These are phyloP conservation scores for Nicotiana knightiana DNA, from an alignment of 257 asterid species.

Conservation along the genomic window DNA sequence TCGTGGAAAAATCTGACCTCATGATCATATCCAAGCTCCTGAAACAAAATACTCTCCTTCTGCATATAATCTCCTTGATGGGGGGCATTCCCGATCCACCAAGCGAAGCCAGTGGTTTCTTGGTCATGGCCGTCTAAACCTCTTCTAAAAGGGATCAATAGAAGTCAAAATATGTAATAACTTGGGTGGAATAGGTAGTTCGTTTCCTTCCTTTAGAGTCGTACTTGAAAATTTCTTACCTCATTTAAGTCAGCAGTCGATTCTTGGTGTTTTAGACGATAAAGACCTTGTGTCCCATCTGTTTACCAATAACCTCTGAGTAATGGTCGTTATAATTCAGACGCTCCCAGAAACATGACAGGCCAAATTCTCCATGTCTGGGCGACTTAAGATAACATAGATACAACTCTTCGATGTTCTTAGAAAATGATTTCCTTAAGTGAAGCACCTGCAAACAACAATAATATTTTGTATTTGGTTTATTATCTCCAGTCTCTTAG, in stretches of 20 bases:
- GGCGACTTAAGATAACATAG: slow-evolving; percentile 57
- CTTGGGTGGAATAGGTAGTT: too few relatives aligned
- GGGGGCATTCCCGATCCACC: background rate
- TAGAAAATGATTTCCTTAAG: slow-evolving; percentile 47
- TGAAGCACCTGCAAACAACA: slow-evolving; percentile 52
- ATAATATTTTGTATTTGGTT: slow-evolving; percentile 13
- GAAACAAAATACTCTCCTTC: background rate
- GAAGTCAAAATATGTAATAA: too few relatives aligned
- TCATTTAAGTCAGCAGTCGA: too few relatives aligned
- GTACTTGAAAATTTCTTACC: too few relatives aligned
- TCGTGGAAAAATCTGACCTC: background rate
- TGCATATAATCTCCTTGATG: background rate
- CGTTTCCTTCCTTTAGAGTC: too few relatives aligned
- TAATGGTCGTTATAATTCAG: slow-evolving; percentile 69
- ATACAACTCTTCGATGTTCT: slow-evolving; percentile 60
- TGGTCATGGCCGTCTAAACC: too few relatives aligned
- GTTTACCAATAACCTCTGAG: slow-evolving; percentile 38
- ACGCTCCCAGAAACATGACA: slow-evolving; percentile 75
- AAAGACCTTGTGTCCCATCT: slow-evolving; percentile 32
- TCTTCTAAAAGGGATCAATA: too few relatives aligned
- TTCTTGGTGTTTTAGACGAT: slow-evolving; percentile 17
- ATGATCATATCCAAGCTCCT: background rate
- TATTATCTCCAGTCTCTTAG: background rate
- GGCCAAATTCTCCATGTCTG: slow-evolving; percentile 59
- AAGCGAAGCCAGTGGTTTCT: too few relatives aligned